Conservation (phyloP, 2,329 filamentous ascomycete genomes). For the Pseudogymnoascus pannorum region DNA sequence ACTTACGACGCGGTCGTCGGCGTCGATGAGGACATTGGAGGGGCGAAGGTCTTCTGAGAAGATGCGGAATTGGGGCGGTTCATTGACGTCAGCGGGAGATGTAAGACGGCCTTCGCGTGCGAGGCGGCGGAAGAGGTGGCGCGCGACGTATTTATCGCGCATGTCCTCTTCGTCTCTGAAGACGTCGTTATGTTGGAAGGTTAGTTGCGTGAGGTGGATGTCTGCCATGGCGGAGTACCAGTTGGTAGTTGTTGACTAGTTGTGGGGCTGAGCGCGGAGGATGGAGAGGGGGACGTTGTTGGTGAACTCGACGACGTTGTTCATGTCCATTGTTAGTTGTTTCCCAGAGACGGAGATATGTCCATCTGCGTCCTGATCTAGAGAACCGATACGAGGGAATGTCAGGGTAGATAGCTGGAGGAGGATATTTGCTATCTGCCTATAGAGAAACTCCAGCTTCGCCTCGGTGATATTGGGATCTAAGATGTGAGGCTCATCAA, state of each 20-base stretch:
- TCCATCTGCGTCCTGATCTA: constrained; percentile 24
- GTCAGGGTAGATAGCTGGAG: constrained; percentile 31
- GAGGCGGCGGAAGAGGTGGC: constrained; percentile 34
- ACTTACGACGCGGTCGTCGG: constrained; percentile 24
- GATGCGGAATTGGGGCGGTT: constrained; percentile 20
- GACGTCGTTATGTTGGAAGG: constrained; percentile 36
- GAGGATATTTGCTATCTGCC: constrained; percentile 35
- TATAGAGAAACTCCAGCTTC: constrained; percentile 31
- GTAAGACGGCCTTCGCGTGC: constrained; percentile 13
- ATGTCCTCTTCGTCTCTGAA: constrained; percentile 33
- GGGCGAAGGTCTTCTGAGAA: constrained; percentile 32
- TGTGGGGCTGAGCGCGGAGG: constrained; percentile 12
- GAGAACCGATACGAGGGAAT: constrained; percentile 35
- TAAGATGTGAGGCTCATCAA: constrained; percentile 26
- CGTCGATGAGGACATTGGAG: constrained; percentile 29
- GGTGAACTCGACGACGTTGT: constrained; percentile 27
- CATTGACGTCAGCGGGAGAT: neutral
- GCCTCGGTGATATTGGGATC: constrained; percentile 30
- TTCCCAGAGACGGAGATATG: constrained; percentile 26
- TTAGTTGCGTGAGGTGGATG: constrained; percentile 24
- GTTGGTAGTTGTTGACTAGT: constrained; percentile 13
- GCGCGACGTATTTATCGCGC: constrained; percentile 37
- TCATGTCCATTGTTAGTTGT: constrained; percentile 39
- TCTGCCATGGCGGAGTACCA: constrained; percentile 18
- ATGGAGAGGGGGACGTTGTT: constrained; percentile 14